These are phyloP conservation scores for Emmonsia crescens DNA, from an alignment of 2,329 filamentous ascomycete species.

Conservation along the genomic window DNA sequence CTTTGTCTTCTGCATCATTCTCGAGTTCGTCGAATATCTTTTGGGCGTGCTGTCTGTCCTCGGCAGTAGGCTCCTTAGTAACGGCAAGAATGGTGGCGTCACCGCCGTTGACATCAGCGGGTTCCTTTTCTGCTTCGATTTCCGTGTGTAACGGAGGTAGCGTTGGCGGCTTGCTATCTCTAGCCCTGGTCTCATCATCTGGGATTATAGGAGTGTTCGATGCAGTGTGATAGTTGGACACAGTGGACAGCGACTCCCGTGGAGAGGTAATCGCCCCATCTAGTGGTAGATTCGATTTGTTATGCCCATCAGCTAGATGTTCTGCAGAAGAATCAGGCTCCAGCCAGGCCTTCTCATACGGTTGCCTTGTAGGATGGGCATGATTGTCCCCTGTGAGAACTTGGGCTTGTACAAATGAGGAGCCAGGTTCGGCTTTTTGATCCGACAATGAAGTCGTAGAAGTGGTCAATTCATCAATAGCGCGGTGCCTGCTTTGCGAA, in stretches of 20 bases:
- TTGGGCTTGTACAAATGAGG: not conserved
- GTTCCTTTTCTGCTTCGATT: slow-evolving; percentile 14
- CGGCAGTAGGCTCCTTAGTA: slow-evolving; percentile 39
- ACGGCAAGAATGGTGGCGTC: slow-evolving; percentile 2
- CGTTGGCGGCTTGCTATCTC: slow-evolving; percentile 5
- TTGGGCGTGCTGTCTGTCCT: slow-evolving; percentile 66
- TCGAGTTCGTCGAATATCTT: slow-evolving; percentile 69
- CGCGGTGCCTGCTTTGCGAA: not conserved
- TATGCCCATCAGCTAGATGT: slow-evolving; percentile 14
- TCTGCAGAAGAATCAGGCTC: slow-evolving; percentile 18
- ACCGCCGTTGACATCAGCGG: slow-evolving; percentile 4
- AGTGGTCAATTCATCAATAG: not conserved
- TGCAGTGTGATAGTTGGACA: slow-evolving; percentile 36
- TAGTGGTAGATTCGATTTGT: slow-evolving; percentile 17
- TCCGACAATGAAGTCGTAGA: slow-evolving; percentile 1
- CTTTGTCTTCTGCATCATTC: slow-evolving; percentile 68
- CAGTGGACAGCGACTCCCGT: slow-evolving; percentile 26
- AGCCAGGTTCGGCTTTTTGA: not conserved
- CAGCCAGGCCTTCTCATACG: slow-evolving; percentile 10
- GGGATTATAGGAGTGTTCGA: slow-evolving; percentile 31
- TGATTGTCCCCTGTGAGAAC: not conserved
- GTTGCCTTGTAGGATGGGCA: not conserved
- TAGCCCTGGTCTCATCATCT: slow-evolving; percentile 18
- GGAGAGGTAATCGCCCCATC: slow-evolving; percentile 22
- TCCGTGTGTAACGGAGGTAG: slow-evolving; percentile 7